Conservation (phyloP, 2,329 filamentous ascomycete species). For the Xylaria sp. region DNA sequence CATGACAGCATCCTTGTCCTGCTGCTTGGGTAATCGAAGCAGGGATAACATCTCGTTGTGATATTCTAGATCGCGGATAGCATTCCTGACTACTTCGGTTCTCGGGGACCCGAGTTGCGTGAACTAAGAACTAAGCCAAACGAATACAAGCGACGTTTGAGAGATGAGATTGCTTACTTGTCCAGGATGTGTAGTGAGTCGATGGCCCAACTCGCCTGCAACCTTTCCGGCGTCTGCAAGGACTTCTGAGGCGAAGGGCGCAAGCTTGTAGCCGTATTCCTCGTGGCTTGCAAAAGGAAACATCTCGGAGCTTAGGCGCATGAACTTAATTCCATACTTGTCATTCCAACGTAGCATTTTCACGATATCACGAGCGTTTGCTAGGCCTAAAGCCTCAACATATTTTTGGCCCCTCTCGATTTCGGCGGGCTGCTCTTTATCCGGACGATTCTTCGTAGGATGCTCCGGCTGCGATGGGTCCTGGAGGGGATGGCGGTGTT, state of each 20-base stretch:
- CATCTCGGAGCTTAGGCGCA: constrained; percentile 94
- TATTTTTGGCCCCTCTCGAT: constrained; percentile 74
- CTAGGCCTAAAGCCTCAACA: constrained; percentile 79
- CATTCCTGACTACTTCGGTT: constrained; percentile 77
- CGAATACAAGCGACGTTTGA: background rate
- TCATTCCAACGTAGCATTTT: constrained; percentile 96
- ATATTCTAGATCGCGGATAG: constrained; percentile 85
- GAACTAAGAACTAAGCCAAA: constrained; percentile 62
- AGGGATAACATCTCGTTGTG: constrained; percentile 87
- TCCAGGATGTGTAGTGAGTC: constrained; percentile 90
- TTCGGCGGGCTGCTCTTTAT: constrained; percentile 76
- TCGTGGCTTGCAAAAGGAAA: constrained; percentile 94
- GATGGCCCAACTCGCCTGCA: constrained; percentile 81
- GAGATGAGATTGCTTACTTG: constrained; percentile 58
- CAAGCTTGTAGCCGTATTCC: constrained; percentile 86
- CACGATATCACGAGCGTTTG: constrained; percentile 83
- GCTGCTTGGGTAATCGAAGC: constrained; percentile 79
- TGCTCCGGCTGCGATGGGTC: constrained; percentile 83
- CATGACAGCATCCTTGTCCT: constrained; percentile 89
- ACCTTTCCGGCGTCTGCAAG: constrained; percentile 81
- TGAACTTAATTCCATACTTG: constrained; percentile 89
- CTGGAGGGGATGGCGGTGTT: constrained; percentile 83
- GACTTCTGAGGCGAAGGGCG: constrained; percentile 82
- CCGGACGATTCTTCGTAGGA: constrained; percentile 85
- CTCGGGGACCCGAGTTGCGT: constrained; percentile 91